A percentile compares a stretch with the other conserved stretches of the same genome.
phyloP scores from a whole-genome alignment of 257 asterid species.

The Buddleja alternifolia region DNA sequence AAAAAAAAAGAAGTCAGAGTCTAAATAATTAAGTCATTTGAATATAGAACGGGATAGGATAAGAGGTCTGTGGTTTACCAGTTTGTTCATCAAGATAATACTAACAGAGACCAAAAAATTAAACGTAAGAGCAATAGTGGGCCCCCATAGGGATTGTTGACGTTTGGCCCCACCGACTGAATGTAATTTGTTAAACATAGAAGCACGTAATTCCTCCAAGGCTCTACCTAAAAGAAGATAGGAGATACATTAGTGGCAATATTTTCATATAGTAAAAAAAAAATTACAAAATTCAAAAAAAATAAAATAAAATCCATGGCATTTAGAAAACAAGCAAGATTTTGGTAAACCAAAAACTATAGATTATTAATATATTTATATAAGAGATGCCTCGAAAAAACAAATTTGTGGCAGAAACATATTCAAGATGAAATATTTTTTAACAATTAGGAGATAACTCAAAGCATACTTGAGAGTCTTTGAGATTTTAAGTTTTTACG shows the following conservation, averaged over 20 bases:
- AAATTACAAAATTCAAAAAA: not conserved
- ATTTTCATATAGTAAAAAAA: conserved; percentile 8
- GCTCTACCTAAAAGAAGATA: conserved; percentile 67
- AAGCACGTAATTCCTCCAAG: conserved; percentile 81
- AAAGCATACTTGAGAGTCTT: not conserved
- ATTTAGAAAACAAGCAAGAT: conserved; percentile 11
- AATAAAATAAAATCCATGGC: not conserved
- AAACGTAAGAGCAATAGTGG: conserved; percentile 84
- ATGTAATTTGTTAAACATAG: conserved; percentile 70
- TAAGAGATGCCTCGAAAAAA: too few species aligned
- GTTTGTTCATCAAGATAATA: conserved; percentile 92
- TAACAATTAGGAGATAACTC: not conserved
- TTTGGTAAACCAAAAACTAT: not conserved
- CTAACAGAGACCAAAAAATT: conserved; percentile 87
- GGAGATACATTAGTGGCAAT: conserved; percentile 22
- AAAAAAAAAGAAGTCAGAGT: conserved; percentile 21
- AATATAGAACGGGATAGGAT: conserved; percentile 9
- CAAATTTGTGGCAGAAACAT: too few species aligned
- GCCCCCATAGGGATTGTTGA: conserved; percentile 67
- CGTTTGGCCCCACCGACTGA: conserved; percentile 68
- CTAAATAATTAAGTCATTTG: not conserved
- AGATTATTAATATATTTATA: not conserved
- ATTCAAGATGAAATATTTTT: not conserved
- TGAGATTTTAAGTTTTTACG: not conserved
- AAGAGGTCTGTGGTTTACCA: conserved; percentile 51